phyloP scores from a whole-genome alignment of 371 early-diverging fungal genomes.

The Capillidium heterosporum region DNA sequence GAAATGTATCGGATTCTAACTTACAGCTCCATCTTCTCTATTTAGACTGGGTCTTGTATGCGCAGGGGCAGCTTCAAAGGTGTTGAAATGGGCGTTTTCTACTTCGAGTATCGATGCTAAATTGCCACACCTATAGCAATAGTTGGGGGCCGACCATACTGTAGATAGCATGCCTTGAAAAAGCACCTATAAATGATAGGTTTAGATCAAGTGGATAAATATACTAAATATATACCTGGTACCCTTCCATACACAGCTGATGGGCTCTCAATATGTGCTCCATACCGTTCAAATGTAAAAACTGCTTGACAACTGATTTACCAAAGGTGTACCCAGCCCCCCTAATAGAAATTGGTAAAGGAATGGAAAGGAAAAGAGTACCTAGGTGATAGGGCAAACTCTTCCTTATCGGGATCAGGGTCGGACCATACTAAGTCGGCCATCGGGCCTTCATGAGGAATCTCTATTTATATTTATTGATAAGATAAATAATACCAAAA shows the following conservation, averaged over 20 bases:
- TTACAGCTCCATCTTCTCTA: background rate
- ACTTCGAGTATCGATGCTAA: constrained; percentile 86
- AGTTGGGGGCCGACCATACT: constrained; percentile 80
- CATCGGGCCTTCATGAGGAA: constrained; percentile 97
- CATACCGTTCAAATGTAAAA: constrained; percentile 67
- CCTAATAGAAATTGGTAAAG: constrained; percentile 15
- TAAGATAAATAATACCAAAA: constrained; percentile 3
- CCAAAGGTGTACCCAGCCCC: constrained; percentile 94
- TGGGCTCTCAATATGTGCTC: constrained; percentile 85
- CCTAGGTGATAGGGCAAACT: constrained; percentile 74
- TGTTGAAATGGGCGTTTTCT: constrained; percentile 66
- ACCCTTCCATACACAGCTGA: constrained; percentile 93
- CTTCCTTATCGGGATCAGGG: constrained; percentile 65
- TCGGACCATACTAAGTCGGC: constrained; percentile 98
- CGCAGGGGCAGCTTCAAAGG: constrained; percentile 80
- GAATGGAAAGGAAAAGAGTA: constrained; percentile 8
- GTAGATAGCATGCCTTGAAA: constrained; percentile 74
- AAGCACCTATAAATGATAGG: constrained; percentile 25
- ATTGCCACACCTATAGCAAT: constrained; percentile 94
- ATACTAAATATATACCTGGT: constrained; percentile 28
- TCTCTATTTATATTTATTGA: constrained; percentile 32
- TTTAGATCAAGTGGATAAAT: constrained; percentile 12
- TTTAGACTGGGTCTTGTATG: constrained; percentile 24
- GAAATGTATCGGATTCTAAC: background rate
- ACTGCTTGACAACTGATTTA: constrained; percentile 58